Evolutionary conservation across 2,329 filamentous ascomycete genomes (phyloP).

Genomic region (Alternaria rosae): DNA sequence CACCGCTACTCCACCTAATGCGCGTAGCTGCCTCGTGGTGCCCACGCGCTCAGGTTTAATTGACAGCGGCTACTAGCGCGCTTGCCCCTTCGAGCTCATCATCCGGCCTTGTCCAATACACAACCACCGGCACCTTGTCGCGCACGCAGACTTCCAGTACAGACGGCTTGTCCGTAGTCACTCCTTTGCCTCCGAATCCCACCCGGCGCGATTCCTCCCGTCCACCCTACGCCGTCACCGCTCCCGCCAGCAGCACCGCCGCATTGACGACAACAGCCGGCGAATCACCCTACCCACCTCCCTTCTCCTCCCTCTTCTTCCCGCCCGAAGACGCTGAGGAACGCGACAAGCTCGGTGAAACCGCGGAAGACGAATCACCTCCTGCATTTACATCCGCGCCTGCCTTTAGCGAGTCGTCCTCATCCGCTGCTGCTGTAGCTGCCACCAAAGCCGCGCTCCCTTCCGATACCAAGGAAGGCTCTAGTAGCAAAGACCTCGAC

Average conservation of each 20-base stretch:
- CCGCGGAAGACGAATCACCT: conserved; percentile 48
- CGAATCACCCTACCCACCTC: conserved; percentile 65
- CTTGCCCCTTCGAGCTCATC: conserved; percentile 36
- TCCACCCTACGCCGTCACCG: conserved; percentile 38
- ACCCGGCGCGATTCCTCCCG: conserved; percentile 35
- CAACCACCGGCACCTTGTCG: conserved; percentile 54
- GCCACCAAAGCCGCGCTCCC: conserved; percentile 87
- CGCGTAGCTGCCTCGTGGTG: conserved; percentile 32
- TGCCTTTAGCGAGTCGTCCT: conserved; percentile 59
- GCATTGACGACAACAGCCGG: conserved; percentile 55
- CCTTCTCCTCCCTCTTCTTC: conserved; percentile 71
- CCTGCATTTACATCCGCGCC: conserved; percentile 62
- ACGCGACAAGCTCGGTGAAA: conserved; percentile 53
- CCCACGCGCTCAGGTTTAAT: conserved; percentile 35
- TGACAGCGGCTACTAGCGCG: conserved; percentile 37
- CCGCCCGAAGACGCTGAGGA: conserved; percentile 57
- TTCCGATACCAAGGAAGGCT: conserved; percentile 78
- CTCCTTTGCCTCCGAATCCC: conserved; percentile 47
- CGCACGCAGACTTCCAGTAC: conserved; percentile 50
- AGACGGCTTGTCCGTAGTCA: conserved; percentile 56
- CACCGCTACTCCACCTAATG: conserved; percentile 27
- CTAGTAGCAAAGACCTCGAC: conserved; percentile 73
- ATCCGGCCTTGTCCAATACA: conserved; percentile 25
- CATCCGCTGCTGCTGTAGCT: conserved; percentile 57
- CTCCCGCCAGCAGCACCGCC: conserved; percentile 47